phyloP scores from a whole-genome alignment of 2,329 filamentous ascomycete species.

The Simplicillium aogashimaense region DNA sequence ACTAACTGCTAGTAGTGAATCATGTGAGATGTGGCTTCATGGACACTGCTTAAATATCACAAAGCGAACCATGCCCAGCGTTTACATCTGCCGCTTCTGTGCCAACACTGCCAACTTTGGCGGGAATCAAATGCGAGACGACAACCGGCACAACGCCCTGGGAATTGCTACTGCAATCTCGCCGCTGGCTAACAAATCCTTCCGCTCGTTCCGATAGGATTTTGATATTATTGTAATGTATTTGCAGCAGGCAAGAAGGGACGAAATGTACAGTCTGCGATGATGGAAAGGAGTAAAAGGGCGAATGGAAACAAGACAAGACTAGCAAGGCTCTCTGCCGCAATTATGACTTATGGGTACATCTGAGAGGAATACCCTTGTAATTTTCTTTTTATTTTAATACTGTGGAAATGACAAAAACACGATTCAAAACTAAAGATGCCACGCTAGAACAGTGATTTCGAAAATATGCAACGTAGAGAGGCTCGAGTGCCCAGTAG shows the following conservation, averaged over 20 bases:
- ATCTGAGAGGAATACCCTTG: too few species aligned
- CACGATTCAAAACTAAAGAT: too few species aligned
- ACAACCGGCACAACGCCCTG: constrained; percentile 20
- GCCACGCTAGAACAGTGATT: too few species aligned
- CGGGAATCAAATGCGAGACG: constrained; percentile 35
- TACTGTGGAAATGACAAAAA: too few species aligned
- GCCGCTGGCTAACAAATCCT: constrained; percentile 31
- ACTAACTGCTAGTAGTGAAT: constrained; percentile 34
- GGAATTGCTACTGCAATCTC: constrained; percentile 19
- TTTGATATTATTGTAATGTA: background rate
- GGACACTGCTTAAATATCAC: constrained; percentile 53
- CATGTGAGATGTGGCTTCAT: constrained; percentile 56
- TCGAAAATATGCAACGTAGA: too few species aligned
- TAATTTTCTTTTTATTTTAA: too few species aligned
- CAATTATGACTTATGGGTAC: too few species aligned
- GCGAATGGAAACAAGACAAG: too few species aligned
- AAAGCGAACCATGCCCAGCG: constrained; percentile 42
- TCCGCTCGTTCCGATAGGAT: constrained; percentile 30
- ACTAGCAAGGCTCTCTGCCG: too few species aligned
- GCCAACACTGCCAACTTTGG: constrained; percentile 47
- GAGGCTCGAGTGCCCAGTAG: too few species aligned
- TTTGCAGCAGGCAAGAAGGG: background rate
- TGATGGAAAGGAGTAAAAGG: too few species aligned
- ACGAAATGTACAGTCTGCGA: too few species aligned
- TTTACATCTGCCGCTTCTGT: constrained; percentile 57